Base-by-base conservation (phyloP, 345 rosid species). In the Leavenworthia alabamica region DNA sequence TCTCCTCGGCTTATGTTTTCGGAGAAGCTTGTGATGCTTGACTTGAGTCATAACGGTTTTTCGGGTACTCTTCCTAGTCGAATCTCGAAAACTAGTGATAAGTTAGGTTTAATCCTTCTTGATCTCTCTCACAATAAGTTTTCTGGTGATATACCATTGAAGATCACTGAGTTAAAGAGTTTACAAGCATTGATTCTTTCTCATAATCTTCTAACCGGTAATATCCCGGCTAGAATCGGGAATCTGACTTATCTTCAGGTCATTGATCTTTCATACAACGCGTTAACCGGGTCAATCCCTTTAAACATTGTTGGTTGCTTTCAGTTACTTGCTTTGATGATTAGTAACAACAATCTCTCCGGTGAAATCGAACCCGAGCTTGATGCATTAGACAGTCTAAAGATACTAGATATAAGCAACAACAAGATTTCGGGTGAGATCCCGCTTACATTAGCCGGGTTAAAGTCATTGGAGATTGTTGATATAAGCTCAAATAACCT, bases 321-420 rank as follows among this genome's bases (percentile, higher is more conserved):
- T 71, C 96, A 91, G 84, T 68, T 91, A 13, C 85, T 91, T 19
- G 88, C 90, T 31, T 47, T 91, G 60, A 66, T 86, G 12, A 78
- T 91, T 42, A 80, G 75, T 41, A 82, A 84, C 78, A 91, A 91
- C 75, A 83, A 86, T 64, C 88, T 88, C 52, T 79, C 86, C 0
- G 96, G 96, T 2, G 87, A 83, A 75, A 83, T 91, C 45, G 92
- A 88, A 60, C 98, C 90, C 0, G 98, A 91, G 77, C 90, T 91
- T 35, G 98, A 91, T 62, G 98, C 96, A 0, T 67, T 88, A 64
- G 83, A 85, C 66, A 76, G 96, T 76, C 57, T 91, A 47, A 83
- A 82, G 78, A 84, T 91, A 67, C 74, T 91, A 12, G 96, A 91
- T 62, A 77, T 86, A 52, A 83, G 96, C 83, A 85, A 74, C 75